These are phyloP conservation scores for Xylaria sp. DNA, from an alignment of 2,329 filamentous ascomycete species.

Conservation along the genomic window DNA sequence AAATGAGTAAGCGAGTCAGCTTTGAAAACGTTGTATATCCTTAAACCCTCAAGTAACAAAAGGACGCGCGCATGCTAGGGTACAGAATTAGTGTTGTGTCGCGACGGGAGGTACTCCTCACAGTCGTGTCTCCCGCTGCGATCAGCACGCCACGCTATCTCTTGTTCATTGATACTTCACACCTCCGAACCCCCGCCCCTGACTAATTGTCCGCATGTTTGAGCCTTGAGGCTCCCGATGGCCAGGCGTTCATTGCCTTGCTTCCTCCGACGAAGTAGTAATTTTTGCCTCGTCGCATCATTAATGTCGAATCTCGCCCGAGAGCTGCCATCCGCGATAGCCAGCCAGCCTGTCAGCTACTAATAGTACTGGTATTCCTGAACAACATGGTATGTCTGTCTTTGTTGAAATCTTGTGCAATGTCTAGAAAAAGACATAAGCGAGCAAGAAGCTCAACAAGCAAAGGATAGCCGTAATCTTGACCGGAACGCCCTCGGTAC, in stretches of 20 bases:
- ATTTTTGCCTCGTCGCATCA: slow-evolving; percentile 20
- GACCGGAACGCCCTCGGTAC: slow-evolving; percentile 83
- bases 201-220: slow-evolving; percentile 16
- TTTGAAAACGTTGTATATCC: slow-evolving; percentile 13
- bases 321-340: neutral
- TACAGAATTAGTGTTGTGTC: slow-evolving; percentile 22
- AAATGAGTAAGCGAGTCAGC: neutral
- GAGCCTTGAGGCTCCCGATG: slow-evolving; percentile 13
- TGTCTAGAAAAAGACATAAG: slow-evolving; percentile 91
- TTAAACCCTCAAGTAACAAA: slow-evolving; percentile 23
- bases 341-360: slow-evolving; percentile 5
- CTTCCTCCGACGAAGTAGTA: slow-evolving; percentile 17
- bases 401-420: slow-evolving; percentile 17
- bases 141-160: neutral
- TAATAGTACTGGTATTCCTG: slow-evolving; percentile 18
- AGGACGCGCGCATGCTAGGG: slow-evolving; percentile 22
- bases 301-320: slow-evolving; percentile 12
- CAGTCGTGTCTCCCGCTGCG: neutral
- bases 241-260: slow-evolving; percentile 3
- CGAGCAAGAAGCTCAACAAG: slow-evolving; percentile 89
- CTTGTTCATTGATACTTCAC: slow-evolving; percentile 4
- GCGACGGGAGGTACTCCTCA: slow-evolving; percentile 4
- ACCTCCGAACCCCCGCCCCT: slow-evolving; percentile 12
- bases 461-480: slow-evolving; percentile 86
- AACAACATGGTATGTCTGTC: slow-evolving; percentile 10